A percentile compares a stretch with the other conserved stretches of the same genome.
phyloP scores from a whole-genome alignment of 2,329 filamentous ascomycete species.

The Aspergillus sp. region DNA sequence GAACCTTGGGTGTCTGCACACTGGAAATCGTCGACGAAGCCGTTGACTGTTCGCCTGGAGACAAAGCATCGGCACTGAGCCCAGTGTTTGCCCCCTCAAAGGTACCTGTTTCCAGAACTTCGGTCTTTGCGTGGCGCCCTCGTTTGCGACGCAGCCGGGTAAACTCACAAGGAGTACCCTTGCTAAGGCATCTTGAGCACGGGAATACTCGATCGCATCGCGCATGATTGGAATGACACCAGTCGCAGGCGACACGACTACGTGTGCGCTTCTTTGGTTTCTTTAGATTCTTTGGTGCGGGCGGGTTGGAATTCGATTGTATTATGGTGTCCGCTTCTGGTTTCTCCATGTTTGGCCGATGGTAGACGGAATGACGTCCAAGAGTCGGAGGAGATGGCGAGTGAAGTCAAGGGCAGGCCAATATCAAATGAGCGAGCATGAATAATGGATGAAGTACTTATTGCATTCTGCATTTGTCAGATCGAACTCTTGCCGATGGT shows the following conservation, averaged over 20 bases:
- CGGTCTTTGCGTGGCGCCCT: slow-evolving; percentile 65
- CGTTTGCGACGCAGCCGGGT: slow-evolving; percentile 90
- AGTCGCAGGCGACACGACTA: slow-evolving; percentile 70
- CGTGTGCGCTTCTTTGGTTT: slow-evolving; percentile 36
- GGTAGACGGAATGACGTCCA: background rate
- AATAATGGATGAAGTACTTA: background rate
- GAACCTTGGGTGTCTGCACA: slow-evolving; percentile 17
- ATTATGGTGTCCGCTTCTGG: background rate
- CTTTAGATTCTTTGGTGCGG: slow-evolving; percentile 25
- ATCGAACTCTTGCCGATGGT: background rate
- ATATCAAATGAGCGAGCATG: background rate
- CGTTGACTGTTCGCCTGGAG: background rate
- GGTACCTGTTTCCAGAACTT: background rate
- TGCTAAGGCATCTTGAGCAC: slow-evolving; percentile 87
- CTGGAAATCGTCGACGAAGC: slow-evolving; percentile 25
- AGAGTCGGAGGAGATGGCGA: background rate
- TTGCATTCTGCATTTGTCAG: background rate
- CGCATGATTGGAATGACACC: slow-evolving; percentile 89
- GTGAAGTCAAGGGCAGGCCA: background rate
- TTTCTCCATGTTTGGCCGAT: background rate
- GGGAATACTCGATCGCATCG: slow-evolving; percentile 91
- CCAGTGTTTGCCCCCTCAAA: background rate
- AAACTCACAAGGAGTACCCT: slow-evolving; percentile 70
- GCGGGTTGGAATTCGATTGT: background rate
- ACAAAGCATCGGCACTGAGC: background rate